Evolutionary conservation across 2,329 filamentous ascomycete genomes (phyloP).

Genomic region (Trichoderma koningiopsis): DNA sequence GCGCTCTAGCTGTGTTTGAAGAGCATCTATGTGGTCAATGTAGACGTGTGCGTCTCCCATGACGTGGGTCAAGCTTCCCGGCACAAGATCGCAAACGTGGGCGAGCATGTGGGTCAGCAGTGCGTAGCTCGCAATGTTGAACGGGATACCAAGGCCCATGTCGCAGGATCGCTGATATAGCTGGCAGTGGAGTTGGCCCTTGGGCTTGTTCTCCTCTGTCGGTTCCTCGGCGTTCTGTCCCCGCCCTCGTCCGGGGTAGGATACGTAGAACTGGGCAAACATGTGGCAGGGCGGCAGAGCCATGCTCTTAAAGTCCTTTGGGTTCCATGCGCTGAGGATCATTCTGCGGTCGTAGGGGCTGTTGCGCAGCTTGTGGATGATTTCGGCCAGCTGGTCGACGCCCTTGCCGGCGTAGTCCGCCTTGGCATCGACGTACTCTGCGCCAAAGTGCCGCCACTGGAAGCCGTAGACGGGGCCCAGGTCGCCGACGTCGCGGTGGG

Average conservation of each 20-base stretch:
- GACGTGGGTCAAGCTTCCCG: constrained; percentile 86
- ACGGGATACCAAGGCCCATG: constrained; percentile 95
- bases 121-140: constrained; percentile 96
- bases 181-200: constrained; percentile 79
- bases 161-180: constrained; percentile 94
- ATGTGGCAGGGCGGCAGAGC: constrained; percentile 93
- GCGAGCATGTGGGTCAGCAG: constrained; percentile 94
- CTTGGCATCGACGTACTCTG: constrained; percentile 76
- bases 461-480: constrained; percentile 96
- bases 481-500: constrained; percentile 79
- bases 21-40: constrained; percentile 84
- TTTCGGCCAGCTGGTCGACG: constrained; percentile 88
- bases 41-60: constrained; percentile 99
- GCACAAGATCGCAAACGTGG: constrained; percentile 78
- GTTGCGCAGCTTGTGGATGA: constrained; percentile 81
- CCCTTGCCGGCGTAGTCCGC: constrained; percentile 86
- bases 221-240: constrained; percentile 22
- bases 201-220: constrained; percentile 42
- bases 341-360: constrained; percentile 89
- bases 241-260: constrained; percentile 56
- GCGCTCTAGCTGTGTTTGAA: constrained; percentile 76
- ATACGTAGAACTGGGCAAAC: constrained; percentile 96
- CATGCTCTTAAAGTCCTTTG: constrained; percentile 81
- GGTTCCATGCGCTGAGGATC: constrained; percentile 93
- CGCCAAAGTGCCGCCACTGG: constrained; percentile 98